Evolutionary conservation across 371 early-diverging fungal species (phyloP), one percentile per base, ranked within the genome.

Genomic region (Cokeromyces recurvatus): DNA sequence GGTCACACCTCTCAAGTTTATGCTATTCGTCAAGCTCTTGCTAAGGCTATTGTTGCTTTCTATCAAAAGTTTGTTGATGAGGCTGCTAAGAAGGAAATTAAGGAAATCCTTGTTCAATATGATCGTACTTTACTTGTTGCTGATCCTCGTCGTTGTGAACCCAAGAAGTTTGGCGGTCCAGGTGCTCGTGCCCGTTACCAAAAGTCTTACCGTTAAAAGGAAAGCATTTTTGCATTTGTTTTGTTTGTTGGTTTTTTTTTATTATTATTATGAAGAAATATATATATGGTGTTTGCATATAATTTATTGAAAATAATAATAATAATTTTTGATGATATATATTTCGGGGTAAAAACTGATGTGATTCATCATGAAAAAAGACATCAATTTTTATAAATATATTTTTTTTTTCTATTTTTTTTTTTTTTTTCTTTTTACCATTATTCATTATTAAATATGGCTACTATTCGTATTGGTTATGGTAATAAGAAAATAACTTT

Each of bases 121-220:
- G 99, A 99, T 84, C 95, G 99, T 81, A 90, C 93, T 68, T 92
- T 98, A 48, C 86, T 99, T 39, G 99, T 99, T 54, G 94, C 99
- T 53, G 99, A 99, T 79, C 95, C 99, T 60, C 96, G 99, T 81
- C 97, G 98, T 77, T 92, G 93, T 82, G 99, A 99, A 78, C 97
- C 99, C 84, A 99, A 99, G 98, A 99, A 99, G 87, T 99, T 98
- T 73, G 99, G 98, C 73, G 99, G 99, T 86, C 89, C 89, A 46
- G 99, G 99, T 87, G 99, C 99, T 69, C 94, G 99, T 82, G 96
- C 99, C 64, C 92, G 98, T 74, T 95, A 82, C 93, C 97, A 96
- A 79, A 96, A 97, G 90, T 90, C 91, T 58, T 91, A 92, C 89
- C 92, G 92, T 91, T 90, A 90, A 88, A 69, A n/a, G n/a, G n/a